These are phyloP conservation scores for Oryza meyeriana DNA, from an alignment of 176 grass and related monocot genomes.

Conservation along the genomic window DNA sequence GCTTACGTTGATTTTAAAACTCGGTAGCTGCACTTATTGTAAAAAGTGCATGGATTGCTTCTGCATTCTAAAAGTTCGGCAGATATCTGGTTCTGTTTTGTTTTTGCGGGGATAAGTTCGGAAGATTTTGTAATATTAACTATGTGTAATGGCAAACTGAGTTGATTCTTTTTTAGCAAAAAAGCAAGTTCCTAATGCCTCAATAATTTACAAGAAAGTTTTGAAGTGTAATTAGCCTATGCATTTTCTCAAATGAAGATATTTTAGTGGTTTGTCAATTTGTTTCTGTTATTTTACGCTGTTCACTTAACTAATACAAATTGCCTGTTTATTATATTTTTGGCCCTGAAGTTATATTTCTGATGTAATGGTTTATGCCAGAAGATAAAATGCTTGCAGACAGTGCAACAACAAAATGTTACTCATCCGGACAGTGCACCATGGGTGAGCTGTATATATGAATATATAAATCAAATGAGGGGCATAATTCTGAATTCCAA, in stretches of 20 bases:
- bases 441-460: neutral
- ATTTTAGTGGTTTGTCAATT: too few species aligned
- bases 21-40: too few species aligned
- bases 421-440: neutral
- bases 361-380: neutral
- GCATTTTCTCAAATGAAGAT: neutral
- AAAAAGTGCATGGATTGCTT: neutral
- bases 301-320: neutral
- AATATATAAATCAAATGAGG: neutral
- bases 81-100: neutral
- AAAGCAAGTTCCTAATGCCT: neutral
- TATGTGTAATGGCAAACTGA: neutral
- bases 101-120: neutral
- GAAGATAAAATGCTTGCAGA: neutral
- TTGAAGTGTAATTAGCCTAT: neutral
- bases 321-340: constrained; percentile 5
- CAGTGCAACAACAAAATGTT: neutral
- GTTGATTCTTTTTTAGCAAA: neutral
- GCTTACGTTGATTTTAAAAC: too few species aligned
- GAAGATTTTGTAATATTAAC: neutral
- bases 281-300: too few species aligned
- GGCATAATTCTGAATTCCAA: neutral
- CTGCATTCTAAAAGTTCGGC: neutral
- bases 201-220: neutral
- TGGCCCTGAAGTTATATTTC: neutral